Evolutionary conservation across 441 rosid species (phyloP).

Genomic region (Populus hybrid): DNA sequence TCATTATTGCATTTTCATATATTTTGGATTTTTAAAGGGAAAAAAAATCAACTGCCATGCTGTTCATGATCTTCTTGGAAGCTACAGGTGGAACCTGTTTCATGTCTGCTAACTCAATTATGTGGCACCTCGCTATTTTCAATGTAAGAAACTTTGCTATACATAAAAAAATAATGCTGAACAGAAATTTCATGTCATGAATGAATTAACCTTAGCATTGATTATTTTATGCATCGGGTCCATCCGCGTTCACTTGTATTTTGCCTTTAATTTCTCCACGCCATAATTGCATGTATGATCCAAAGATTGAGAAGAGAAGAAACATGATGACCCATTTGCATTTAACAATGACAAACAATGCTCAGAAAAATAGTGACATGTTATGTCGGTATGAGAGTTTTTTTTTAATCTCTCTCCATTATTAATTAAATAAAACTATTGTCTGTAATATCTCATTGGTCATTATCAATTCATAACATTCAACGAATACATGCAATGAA

Average conservation of each 20-base stretch:
- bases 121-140: background rate
- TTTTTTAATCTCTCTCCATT: constrained; percentile 10
- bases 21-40: too few relatives aligned
- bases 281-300: constrained; percentile 1
- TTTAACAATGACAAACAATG: constrained; percentile 18
- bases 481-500: constrained; percentile 80
- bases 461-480: constrained; percentile 30
- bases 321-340: constrained; percentile 31
- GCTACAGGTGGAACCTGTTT: too few relatives aligned
- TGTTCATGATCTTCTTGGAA: background rate
- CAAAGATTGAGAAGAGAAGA: constrained; percentile 17
- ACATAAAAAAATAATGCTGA: background rate
- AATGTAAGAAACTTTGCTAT: background rate
- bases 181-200: background rate
- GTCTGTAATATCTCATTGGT: constrained; percentile 14
- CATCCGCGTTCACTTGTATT: background rate
- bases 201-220: background rate
- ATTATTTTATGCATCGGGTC: background rate
- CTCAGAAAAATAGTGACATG: constrained; percentile 12
- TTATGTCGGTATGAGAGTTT: constrained; percentile 26
- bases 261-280: background rate
- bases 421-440: constrained; percentile 27
- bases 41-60: too few relatives aligned
- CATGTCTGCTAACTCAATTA: background rate
- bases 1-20: too few relatives aligned